Conservation (phyloP, 345 rosid genomes). For the Lepidium sativum region DNA sequence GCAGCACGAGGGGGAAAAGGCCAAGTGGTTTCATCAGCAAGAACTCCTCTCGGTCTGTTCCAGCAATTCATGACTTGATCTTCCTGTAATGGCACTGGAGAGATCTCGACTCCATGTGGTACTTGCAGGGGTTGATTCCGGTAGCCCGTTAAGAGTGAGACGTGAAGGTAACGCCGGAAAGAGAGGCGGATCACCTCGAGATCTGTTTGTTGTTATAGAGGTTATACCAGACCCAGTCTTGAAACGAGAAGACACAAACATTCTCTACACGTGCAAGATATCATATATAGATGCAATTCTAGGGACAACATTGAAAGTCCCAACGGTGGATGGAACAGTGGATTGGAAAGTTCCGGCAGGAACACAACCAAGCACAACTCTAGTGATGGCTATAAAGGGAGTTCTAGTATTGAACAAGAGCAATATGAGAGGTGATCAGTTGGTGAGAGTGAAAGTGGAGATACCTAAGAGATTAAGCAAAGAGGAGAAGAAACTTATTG, state of each 20-base stretch:
- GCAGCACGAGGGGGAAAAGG: slow-evolving; percentile 97
- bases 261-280: slow-evolving; percentile 76
- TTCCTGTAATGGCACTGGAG: slow-evolving; percentile 72
- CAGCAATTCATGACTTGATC: slow-evolving; percentile 96
- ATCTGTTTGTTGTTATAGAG: slow-evolving; percentile 80
- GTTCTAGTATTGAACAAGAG: slow-evolving; percentile 83
- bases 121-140: slow-evolving; percentile 93
- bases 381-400: slow-evolving; percentile 94
- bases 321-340: slow-evolving; percentile 81
- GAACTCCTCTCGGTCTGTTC: slow-evolving; percentile 94
- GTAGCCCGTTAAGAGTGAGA: slow-evolving; percentile 86
- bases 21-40: slow-evolving; percentile 80
- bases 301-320: slow-evolving; percentile 80
- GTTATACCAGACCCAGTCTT: slow-evolving; percentile 77
- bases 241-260: slow-evolving; percentile 74
- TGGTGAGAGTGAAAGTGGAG: slow-evolving; percentile 96
- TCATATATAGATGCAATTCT: slow-evolving; percentile 79
- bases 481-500: slow-evolving; percentile 82
- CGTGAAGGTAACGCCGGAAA: slow-evolving; percentile 93
- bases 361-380: slow-evolving; percentile 80
- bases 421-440: slow-evolving; percentile 86
- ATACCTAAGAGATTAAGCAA: slow-evolving; percentile 87
- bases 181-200: slow-evolving; percentile 86
- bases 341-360: slow-evolving; percentile 92
- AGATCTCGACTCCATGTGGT: slow-evolving; percentile 61